Evolutionary conservation across 2,329 filamentous ascomycete species (phyloP).

Genomic region (Diaporthe vexans): DNA sequence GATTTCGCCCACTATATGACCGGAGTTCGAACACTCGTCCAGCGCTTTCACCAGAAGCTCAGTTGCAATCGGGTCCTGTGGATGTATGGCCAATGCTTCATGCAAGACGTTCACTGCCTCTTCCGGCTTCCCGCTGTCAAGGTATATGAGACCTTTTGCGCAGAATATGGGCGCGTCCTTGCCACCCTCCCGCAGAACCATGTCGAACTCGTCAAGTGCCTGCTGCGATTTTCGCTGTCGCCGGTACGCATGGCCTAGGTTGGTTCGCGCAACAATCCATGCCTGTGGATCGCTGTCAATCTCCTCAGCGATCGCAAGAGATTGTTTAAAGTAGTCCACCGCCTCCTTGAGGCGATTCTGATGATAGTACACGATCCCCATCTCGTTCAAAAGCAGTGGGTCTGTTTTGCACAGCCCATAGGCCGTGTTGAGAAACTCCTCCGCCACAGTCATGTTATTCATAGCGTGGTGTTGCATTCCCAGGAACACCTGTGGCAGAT

Average conservation of each 20-base stretch:
- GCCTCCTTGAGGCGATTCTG: conserved; percentile 84
- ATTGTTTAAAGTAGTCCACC: conserved; percentile 81
- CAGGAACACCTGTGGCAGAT: conserved; percentile 93
- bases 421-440: conserved; percentile 93
- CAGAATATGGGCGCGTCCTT: conserved; percentile 85
- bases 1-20: conserved; percentile 44
- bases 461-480: conserved; percentile 99
- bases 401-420: conserved; percentile 87
- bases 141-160: conserved; percentile 85
- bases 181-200: conserved; percentile 85
- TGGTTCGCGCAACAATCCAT: conserved; percentile 87
- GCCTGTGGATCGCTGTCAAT: conserved; percentile 86
- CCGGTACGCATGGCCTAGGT: conserved; percentile 89
- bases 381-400: conserved; percentile 92
- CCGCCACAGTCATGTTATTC: conserved; percentile 93
- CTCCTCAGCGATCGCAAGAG: conserved; percentile 82
- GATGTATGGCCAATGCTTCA: conserved; percentile 83
- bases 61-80: conserved; percentile 85
- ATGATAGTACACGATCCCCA: conserved; percentile 96
- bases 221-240: conserved; percentile 77
- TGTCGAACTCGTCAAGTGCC: conserved; percentile 85
- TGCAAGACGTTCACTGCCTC: conserved; percentile 88
- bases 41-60: conserved; percentile 82
- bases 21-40: conserved; percentile 66
- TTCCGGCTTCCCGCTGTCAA: conserved; percentile 81